phyloP scores from a whole-genome alignment of 1,139 yeast species.

The Blastobotrys aristatus region DNA sequence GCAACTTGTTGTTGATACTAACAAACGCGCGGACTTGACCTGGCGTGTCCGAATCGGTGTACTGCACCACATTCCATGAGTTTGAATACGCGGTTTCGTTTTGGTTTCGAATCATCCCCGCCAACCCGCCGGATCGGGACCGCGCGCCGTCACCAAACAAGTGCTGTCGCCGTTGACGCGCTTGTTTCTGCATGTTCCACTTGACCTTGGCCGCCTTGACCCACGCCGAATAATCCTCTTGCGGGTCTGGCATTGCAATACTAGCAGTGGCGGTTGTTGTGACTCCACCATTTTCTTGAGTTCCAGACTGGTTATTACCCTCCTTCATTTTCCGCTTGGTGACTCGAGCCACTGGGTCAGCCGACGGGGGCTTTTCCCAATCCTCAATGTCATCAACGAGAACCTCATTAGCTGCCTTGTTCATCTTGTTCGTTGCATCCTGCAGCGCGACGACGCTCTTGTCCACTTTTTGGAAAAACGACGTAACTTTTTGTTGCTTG shows the following conservation, averaged over 20 bases:
- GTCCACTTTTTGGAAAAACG: conserved; percentile 45
- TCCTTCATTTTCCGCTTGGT: conserved; percentile 2
- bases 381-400: conserved; percentile 70
- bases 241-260: conserved; percentile 51
- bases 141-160: conserved; percentile 65
- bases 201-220: conserved; percentile 73
- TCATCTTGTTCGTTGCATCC: conserved; percentile 5
- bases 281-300: conserved; percentile 21
- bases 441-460: background rate
- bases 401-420: conserved; percentile 6
- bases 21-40: conserved; percentile 77
- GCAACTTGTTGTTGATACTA: conserved; percentile 65
- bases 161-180: conserved; percentile 64
- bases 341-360: conserved; percentile 6
- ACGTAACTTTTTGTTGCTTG: conserved; percentile 62
- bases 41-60: conserved; percentile 48
- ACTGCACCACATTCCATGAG: conserved; percentile 82
- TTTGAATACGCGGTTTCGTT: conserved; percentile 69
- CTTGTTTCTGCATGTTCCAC: conserved; percentile 74
- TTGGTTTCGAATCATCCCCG: conserved; percentile 66
- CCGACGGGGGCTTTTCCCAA: conserved; percentile 28
- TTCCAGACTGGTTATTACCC: conserved; percentile 39
- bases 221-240: conserved; percentile 71
- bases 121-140: conserved; percentile 47
- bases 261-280: conserved; percentile 22